Conservation (phyloP, 2,329 filamentous ascomycete genomes). For the Didymosphaeria variabile region DNA sequence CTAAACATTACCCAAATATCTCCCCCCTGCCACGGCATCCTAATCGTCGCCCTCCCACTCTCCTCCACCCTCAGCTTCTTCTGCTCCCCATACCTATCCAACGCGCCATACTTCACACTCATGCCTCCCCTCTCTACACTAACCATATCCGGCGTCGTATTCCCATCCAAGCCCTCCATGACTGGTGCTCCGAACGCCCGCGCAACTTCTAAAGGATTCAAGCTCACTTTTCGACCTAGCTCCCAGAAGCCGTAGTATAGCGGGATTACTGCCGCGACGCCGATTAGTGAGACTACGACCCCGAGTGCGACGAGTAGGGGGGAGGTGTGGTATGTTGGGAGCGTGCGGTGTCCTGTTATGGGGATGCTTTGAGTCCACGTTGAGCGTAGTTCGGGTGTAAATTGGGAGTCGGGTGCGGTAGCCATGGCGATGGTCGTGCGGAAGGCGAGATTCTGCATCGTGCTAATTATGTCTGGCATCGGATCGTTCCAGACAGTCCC, state of each 20-base stretch:
- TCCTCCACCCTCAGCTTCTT: slow-evolving; percentile 36
- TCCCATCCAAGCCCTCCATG: slow-evolving; percentile 37
- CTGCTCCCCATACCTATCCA: slow-evolving; percentile 32
- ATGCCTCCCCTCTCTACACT: slow-evolving; percentile 30
- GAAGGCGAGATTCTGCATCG: slow-evolving; percentile 28
- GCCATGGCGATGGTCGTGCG: slow-evolving; percentile 27
- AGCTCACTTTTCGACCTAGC: slow-evolving; percentile 35
- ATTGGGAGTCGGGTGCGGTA: slow-evolving; percentile 17
- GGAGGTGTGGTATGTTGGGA: slow-evolving; percentile 18
- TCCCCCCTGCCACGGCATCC: slow-evolving; percentile 32
- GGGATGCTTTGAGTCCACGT: slow-evolving; percentile 21
- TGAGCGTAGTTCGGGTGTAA: slow-evolving; percentile 16
- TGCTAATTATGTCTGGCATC: slow-evolving; percentile 25
- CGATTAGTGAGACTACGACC: slow-evolving; percentile 23
- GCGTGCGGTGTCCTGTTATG: not conserved
- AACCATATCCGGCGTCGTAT: slow-evolving; percentile 28
- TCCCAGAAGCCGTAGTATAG: slow-evolving; percentile 41
- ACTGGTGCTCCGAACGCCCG: slow-evolving; percentile 44
- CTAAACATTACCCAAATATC: slow-evolving; percentile 28
- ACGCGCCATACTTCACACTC: slow-evolving; percentile 31
- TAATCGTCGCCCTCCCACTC: slow-evolving; percentile 22
- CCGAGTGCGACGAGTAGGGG: slow-evolving; percentile 20
- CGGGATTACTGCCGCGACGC: slow-evolving; percentile 28
- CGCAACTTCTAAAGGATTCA: slow-evolving; percentile 45
- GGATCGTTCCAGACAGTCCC: slow-evolving; percentile 26